Percentiles rank a stretch among this genome's conserved stretches.
Conservation (phyloP, 2,329 filamentous ascomycete species). For the Aspergillus felis region DNA sequence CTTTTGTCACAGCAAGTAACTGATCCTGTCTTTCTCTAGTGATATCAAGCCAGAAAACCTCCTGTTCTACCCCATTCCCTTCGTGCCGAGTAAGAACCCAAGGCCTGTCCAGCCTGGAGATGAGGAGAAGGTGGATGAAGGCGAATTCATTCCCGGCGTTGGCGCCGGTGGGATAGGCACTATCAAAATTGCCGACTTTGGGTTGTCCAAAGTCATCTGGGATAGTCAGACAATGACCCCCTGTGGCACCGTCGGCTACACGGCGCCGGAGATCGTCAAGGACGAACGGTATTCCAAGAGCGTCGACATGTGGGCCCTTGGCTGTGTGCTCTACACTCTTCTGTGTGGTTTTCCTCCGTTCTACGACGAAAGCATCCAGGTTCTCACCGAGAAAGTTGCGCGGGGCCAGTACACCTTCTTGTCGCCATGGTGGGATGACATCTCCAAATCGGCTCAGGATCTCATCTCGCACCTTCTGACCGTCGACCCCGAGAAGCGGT, state of each 20-base stretch:
- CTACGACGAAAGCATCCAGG: slow-evolving; percentile 96
- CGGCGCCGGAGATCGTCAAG: slow-evolving; percentile 96
- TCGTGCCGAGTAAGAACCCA: slow-evolving; percentile 73
- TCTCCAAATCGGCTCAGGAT: slow-evolving; percentile 91
- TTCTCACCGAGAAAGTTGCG: slow-evolving; percentile 95
- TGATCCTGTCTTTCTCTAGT: slow-evolving; percentile 14
- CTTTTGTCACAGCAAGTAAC: not conserved
- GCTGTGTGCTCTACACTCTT: slow-evolving; percentile 93
- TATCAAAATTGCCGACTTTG: slow-evolving; percentile 98
- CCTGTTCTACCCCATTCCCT: slow-evolving; percentile 81
- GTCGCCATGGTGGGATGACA: slow-evolving; percentile 99
- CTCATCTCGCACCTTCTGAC: slow-evolving; percentile 89
- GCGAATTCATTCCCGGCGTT: slow-evolving; percentile 77
- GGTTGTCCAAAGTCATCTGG: slow-evolving; percentile 96
- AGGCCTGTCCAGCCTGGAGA: slow-evolving; percentile 82
- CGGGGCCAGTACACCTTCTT: slow-evolving; percentile 96
- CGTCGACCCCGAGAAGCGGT: slow-evolving; percentile 92
- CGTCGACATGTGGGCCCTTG: slow-evolving; percentile 98
- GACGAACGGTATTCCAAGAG: slow-evolving; percentile 98
- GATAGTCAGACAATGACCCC: slow-evolving; percentile 98
- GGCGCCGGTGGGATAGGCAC: slow-evolving; percentile 86
- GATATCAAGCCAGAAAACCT: slow-evolving; percentile 95
- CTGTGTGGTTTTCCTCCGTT: slow-evolving; percentile 98
- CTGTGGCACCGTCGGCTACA: slow-evolving; percentile 98
- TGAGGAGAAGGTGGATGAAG: slow-evolving; percentile 95